Conservation (phyloP, 805 yeast genomes). For the Grigorovia transvaalensis region DNA sequence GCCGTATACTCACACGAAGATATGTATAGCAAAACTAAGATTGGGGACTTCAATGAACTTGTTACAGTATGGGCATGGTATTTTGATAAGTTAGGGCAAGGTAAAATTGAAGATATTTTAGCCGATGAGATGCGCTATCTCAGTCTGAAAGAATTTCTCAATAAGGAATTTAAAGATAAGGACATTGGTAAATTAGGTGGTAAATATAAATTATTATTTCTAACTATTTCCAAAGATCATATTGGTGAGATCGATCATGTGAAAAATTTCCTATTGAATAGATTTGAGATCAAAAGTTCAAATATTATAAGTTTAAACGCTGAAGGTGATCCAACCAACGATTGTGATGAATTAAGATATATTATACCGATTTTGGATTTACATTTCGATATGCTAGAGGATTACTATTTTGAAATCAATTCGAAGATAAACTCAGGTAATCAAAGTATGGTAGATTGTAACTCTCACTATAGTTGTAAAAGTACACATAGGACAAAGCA, state of each 20-base stretch:
- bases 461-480: not conserved
- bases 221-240: not conserved
- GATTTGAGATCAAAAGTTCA: not conserved
- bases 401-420: not conserved
- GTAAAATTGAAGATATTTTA: slow-evolving; percentile 26
- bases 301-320: not conserved
- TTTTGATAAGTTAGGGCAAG: slow-evolving; percentile 22
- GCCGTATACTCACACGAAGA: not conserved
- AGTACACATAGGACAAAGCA: not conserved
- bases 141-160: slow-evolving; percentile 13
- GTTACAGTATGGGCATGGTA: slow-evolving; percentile 27
- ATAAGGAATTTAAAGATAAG: slow-evolving; percentile 1
- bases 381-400: slow-evolving; percentile 1
- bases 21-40: not conserved
- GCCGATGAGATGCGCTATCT: slow-evolving; percentile 12
- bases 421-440: not conserved
- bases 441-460: not conserved
- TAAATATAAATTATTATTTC: not conserved
- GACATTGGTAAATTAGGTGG: not conserved
- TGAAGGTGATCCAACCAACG: not conserved
- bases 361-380: slow-evolving; percentile 2
- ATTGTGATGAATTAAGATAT: not conserved
- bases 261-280: slow-evolving; percentile 1
- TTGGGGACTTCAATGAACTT: not conserved
- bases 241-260: not conserved